Evolutionary conservation across 768 basidiomycete species (phyloP), one percentile per base, ranked within the genome.

Genomic region (Cystobasidium ongulense): DNA sequence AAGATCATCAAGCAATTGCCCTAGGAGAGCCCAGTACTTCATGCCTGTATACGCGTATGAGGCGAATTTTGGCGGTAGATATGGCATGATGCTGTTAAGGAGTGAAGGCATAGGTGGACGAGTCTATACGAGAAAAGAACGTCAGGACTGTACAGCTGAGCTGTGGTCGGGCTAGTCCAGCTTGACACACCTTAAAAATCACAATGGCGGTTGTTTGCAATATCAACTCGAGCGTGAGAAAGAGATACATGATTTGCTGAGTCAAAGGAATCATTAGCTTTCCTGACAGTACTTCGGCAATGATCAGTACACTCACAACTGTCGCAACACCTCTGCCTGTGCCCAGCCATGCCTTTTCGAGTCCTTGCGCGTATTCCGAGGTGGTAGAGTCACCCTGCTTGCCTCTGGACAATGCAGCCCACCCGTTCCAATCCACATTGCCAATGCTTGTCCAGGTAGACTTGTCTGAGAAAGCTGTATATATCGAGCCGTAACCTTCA

Each of bases 221-320:
- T 21, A 79, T 75, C 53, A 79, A 76, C 73, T 79, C 77, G 62
- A 76, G 41, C n/a, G 76, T 77, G 41, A 79, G 66, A 57, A 79
- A 79, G 68, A 77, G 73, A 75, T 78, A 79, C 17, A 79, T 35
- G 0, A 79, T 39, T 0, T 78, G 78, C 76, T 78, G 74, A 11
- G 11, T 23, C 43, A 8, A 23, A 3, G 2, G 52, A 2, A 1
- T 39, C 23, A 25, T 46, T 70, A 43, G 63, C n/a, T n/a, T n/a
- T n/a, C n/a, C n/a, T n/a, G n/a, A n/a, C n/a, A n/a, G n/a, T n/a
- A n/a, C n/a, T n/a, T n/a, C n/a, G n/a, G n/a, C n/a, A n/a, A n/a
- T n/a, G n/a, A n/a, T n/a, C n/a, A n/a, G 33, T 13, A 29, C 13
- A 75, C 78, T 70, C 63, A 76, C 78, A 41, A 76, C 74, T 11